These are phyloP conservation scores for Choanephora cucurbitarum DNA, from an alignment of 371 early-diverging fungal species.

Conservation along the genomic window DNA sequence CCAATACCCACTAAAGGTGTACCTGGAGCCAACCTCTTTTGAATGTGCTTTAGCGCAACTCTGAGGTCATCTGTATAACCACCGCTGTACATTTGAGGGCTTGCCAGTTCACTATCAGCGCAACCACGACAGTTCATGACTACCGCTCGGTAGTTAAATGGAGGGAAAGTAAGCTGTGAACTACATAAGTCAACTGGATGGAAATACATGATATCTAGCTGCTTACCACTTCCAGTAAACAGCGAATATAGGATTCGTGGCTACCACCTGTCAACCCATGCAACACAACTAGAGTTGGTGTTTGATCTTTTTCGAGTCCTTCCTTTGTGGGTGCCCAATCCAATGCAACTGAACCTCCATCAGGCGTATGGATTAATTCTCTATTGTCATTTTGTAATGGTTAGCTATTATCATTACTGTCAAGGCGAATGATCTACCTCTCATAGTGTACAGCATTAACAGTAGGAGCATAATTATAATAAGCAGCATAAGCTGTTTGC, in stretches of 20 bases:
- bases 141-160: slow-evolving; percentile 70
- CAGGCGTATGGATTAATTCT: slow-evolving; percentile 68
- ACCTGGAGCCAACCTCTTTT: slow-evolving; percentile 50
- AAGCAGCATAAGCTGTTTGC: slow-evolving; percentile 66
- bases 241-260: slow-evolving; percentile 85
- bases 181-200: neutral
- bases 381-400: slow-evolving; percentile 28
- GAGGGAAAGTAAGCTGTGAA: slow-evolving; percentile 40
- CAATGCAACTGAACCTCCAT: slow-evolving; percentile 85
- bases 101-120: slow-evolving; percentile 70
- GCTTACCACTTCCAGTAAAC: slow-evolving; percentile 64
- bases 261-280: slow-evolving; percentile 93
- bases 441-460: slow-evolving; percentile 51
- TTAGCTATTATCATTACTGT: no score
- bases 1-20: slow-evolving; percentile 81
- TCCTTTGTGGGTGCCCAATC: slow-evolving; percentile 79
- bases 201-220: neutral
- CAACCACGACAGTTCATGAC: slow-evolving; percentile 92
- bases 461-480: slow-evolving; percentile 38
- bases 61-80: slow-evolving; percentile 84
- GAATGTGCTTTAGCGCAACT: slow-evolving; percentile 59
- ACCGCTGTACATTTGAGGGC: slow-evolving; percentile 83
- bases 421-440: slow-evolving; percentile 52
- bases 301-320: slow-evolving; percentile 49
- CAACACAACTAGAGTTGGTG: slow-evolving; percentile 74